Evolutionary conservation across 2,329 filamentous ascomycete genomes (phyloP), one percentile per base, ranked within the genome.

Genomic region (Colletotrichum truncatum): DNA sequence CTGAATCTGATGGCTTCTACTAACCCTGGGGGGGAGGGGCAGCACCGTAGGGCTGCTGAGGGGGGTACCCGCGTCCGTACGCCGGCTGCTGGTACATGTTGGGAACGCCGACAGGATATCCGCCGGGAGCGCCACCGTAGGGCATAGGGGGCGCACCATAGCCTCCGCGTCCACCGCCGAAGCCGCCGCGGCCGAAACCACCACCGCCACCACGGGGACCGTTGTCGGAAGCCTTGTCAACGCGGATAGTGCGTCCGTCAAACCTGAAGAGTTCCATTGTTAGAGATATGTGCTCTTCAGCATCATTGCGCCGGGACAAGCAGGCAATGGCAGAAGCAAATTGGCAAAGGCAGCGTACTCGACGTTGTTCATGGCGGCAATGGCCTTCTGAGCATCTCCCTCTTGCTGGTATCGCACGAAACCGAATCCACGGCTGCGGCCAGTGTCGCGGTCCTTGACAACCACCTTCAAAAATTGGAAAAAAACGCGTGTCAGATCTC

Each of bases 371-470:
- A 96, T 94, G 70, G 84, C 83, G 46, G 84, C 79, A 77, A 95
- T 95, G 43, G 93, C 93, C 70, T 86, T 85, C 74, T 94, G 89
- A 68, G 93, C 93, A 78, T 94, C 91, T 46, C 84, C 81, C 70
- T 94, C 93, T 70, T 89, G 88, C 54, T 88, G 82, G 81, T 95
- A 99, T 73, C 94, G 92, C 69, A 99, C 95, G 79, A 98, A 98
- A 49, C 96, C 96, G 78, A 98, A 99, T 67, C 96, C 96, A 79
- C 96, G 93, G 85, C 94, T 98, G 79, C 95, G 93, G 73, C 93
- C 93, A 75, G 95, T 98, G 77, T 98, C 95, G 75, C 94, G 93
- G 80, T 99, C 95, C 84, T 97, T 98, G 74, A 98, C 94, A 71
- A 99, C 95, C 68, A 97, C 93, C 95, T 98, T 75, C 21, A 66